Percentiles rank a stretch among this genome's conserved stretches.
Conservation (phyloP, 2,329 filamentous ascomycete species). For the Pestalotiopsis sp. region DNA sequence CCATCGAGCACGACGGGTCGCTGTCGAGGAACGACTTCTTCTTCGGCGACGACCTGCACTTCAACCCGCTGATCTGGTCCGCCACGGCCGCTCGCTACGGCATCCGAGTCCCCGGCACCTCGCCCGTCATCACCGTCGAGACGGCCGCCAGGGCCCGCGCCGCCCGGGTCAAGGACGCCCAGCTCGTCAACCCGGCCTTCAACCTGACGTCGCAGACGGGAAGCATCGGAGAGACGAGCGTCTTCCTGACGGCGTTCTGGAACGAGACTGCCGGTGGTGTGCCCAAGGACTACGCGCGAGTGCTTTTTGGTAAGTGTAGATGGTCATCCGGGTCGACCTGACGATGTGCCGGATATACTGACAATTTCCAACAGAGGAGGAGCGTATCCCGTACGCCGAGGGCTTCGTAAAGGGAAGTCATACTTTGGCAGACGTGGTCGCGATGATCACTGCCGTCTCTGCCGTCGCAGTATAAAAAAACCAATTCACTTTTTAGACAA, state of each 20-base stretch:
- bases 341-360: background rate
- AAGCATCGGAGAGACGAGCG: constrained; percentile 9
- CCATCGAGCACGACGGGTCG: constrained; percentile 10
- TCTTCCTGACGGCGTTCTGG: constrained; percentile 5
- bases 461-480: background rate
- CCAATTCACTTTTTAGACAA: background rate
- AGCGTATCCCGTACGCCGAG: constrained; percentile 4
- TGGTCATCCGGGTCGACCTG: background rate
- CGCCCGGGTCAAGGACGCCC: background rate
- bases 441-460: background rate
- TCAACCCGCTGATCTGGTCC: constrained; percentile 9
- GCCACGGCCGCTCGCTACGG: constrained; percentile 3
- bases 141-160: background rate
- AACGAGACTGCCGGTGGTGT: background rate
- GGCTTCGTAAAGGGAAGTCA: background rate
- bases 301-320: constrained; percentile 4
- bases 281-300: constrained; percentile 4
- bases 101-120: background rate
- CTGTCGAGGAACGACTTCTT: constrained; percentile 6
- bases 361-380: background rate
- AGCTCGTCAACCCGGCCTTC: constrained; percentile 5
- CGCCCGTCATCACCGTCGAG: constrained; percentile 5
- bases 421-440: background rate
- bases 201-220: background rate
- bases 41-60: constrained; percentile 6